Evolutionary conservation across 768 basidiomycete species (phyloP), one percentile per base, ranked within the genome.

Genomic region (Mycena crocata): DNA sequence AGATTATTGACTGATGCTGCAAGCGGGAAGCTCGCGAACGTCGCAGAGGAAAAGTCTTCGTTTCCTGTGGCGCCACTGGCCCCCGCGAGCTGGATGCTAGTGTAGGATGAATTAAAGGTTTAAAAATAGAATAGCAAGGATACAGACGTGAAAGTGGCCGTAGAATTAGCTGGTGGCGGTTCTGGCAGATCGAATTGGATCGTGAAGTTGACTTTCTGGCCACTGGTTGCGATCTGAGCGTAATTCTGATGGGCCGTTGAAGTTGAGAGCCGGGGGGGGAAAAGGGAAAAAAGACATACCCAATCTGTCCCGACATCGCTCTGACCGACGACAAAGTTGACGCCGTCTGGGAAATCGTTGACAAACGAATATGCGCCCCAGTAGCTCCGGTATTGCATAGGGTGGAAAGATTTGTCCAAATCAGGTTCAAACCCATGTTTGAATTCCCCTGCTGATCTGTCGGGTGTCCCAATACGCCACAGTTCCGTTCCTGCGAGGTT

Each of bases 1-100:
- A 57, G 49, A 23, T 44, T 42, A 10, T 64, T 57, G 12, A 64
- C 49, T 1, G 56, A 50, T 8, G 63, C 56, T 28, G 35, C 63
- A 15, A 64, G 56, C 5, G 63, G 63, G 49, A 64, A 64, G 56
- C 46, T 64, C 39, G 63, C 55, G 42, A 64, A 64, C n/a, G 56
- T 9, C 5, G 63, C 63, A 1, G 37, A 37, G 3, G 63, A 64
- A 23, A 64, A 64, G 56, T 64, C 49, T 28, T 64, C 63, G 44
- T 57, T 64, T 15, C 63, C 63, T 2, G 63, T 64, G 8, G 31
- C 55, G n/a, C 62, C 62, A 42, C 56, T 58, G 12, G 64, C 64
- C 7, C 57, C 57, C 5, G 64, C 64, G 21, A 59, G 57, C 51
- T 58, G 64, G 26, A 66, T 54, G n/a, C n/a, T n/a, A n/a, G n/a